Conservation (phyloP, 2,329 filamentous ascomycete species). For the Sordariomycetes sp. region DNA sequence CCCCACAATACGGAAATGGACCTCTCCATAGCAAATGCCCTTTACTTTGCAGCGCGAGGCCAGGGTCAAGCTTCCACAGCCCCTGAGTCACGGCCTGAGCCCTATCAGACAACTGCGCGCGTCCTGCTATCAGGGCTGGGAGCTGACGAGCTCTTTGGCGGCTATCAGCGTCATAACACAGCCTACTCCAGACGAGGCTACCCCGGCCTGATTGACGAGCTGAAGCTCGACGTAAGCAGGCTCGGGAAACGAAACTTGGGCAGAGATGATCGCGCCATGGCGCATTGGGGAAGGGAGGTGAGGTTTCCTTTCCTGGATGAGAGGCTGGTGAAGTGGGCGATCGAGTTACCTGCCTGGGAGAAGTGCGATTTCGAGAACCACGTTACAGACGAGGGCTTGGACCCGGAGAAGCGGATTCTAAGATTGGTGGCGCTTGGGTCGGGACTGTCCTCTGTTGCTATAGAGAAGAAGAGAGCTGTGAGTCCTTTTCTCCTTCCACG, state of each 20-base stretch:
- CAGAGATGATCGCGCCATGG: constrained; percentile 83
- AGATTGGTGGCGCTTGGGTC: constrained; percentile 67
- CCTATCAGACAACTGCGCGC: constrained; percentile 63
- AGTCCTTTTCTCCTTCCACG: constrained; percentile 19
- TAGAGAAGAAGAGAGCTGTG: constrained; percentile 90
- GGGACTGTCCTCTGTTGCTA: constrained; percentile 61
- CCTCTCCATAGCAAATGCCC: constrained; percentile 80
- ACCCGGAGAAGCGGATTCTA: constrained; percentile 74
- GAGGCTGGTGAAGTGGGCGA: constrained; percentile 70
- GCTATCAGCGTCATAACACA: constrained; percentile 75
- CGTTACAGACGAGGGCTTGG: constrained; percentile 34
- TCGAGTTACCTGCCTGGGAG: constrained; percentile 64
- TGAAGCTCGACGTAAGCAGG: constrained; percentile 75
- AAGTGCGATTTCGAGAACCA: constrained; percentile 78
- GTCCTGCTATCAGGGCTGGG: constrained; percentile 88
- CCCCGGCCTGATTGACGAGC: constrained; percentile 64
- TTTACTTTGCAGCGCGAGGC: constrained; percentile 91
- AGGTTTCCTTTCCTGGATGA: constrained; percentile 91
- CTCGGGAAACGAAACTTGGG: constrained; percentile 92
- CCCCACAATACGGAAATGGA: constrained; percentile 99
- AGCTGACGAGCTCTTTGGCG: constrained; percentile 92
- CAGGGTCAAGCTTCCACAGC: constrained; percentile 36
- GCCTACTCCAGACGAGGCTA: constrained; percentile 67
- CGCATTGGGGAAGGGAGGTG: constrained; percentile 81
- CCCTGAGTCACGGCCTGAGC: constrained; percentile 12